phyloP scores from a whole-genome alignment of 2,329 filamentous ascomycete species.

The Pezicula rhizophila region DNA sequence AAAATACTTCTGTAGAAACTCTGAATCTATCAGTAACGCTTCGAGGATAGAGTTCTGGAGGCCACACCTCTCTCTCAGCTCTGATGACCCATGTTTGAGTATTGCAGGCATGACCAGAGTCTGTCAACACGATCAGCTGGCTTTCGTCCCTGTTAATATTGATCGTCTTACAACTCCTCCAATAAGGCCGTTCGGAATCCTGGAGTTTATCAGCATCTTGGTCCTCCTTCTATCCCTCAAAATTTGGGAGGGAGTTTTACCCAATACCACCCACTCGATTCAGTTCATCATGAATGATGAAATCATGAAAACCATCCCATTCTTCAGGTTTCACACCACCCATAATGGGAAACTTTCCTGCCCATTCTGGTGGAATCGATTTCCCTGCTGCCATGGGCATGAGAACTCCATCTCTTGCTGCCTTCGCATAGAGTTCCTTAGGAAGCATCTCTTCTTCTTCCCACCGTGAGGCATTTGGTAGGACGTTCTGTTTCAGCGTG shows the following conservation, averaged over 20 bases:
- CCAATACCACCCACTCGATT: constrained; percentile 15
- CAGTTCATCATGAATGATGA: constrained; percentile 30
- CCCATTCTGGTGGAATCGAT: background rate
- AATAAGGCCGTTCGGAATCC: constrained; percentile 3
- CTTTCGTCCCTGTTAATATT: constrained; percentile 1
- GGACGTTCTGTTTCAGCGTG: background rate
- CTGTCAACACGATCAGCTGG: constrained; percentile 23
- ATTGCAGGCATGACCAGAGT: constrained; percentile 5
- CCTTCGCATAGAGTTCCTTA: background rate
- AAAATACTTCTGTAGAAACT: constrained; percentile 52
- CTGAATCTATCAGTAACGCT: constrained; percentile 11
- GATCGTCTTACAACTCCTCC: background rate
- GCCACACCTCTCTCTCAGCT: constrained; percentile 15
- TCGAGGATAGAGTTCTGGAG: constrained; percentile 10
- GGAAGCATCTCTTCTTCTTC: background rate
- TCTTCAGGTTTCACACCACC: constrained; percentile 23
- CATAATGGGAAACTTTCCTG: constrained; percentile 17
- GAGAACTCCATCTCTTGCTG: background rate
- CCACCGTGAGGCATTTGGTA: background rate
- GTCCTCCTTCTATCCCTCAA: too few relatives aligned
- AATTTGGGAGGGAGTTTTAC: background rate
- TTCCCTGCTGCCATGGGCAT: background rate
- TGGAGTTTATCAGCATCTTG: background rate
- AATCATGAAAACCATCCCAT: constrained; percentile 32
- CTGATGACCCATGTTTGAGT: background rate